These are phyloP conservation scores for Triticum timopheevii DNA, from an alignment of 176 grass and related monocot genomes.

Conservation along the genomic window DNA sequence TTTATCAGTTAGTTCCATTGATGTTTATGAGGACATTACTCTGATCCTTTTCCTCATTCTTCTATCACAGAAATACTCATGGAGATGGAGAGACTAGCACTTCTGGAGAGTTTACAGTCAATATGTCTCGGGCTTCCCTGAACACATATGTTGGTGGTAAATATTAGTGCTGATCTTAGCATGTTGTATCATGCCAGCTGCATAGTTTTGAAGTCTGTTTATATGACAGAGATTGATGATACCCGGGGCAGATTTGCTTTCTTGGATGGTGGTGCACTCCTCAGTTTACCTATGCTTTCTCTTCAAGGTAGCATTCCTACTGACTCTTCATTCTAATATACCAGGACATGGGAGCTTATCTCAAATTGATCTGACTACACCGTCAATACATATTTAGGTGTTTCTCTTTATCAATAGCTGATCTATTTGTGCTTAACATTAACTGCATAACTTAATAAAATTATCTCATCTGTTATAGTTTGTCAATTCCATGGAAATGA, in stretches of 20 bases:
- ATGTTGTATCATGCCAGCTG: slow-evolving; percentile 15
- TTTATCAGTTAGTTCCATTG: neutral
- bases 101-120: slow-evolving; percentile 44
- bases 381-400: slow-evolving; percentile 2
- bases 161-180: slow-evolving; percentile 19
- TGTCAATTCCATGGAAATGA: slow-evolving; percentile 4
- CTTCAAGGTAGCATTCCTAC: slow-evolving; percentile 58
- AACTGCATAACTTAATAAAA: neutral
- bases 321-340: slow-evolving; percentile 15
- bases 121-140: slow-evolving; percentile 59
- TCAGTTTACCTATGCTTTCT: slow-evolving; percentile 81
- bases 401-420: neutral
- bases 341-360: slow-evolving; percentile 9
- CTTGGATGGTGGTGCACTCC: slow-evolving; percentile 53
- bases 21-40: neutral
- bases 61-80: slow-evolving; percentile 44
- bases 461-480: slow-evolving; percentile 6
- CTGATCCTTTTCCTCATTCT: slow-evolving; percentile 8
- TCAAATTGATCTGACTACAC: slow-evolving; percentile 1
- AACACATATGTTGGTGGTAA: slow-evolving; percentile 75
- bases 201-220: slow-evolving; percentile 27
- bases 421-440: slow-evolving; percentile 7
- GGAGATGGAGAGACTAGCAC: slow-evolving; percentile 43
- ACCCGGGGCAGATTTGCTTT: slow-evolving; percentile 46
- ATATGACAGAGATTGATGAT: slow-evolving; percentile 73